These are phyloP conservation scores for Actinomucor elegans DNA, from an alignment of 371 early-diverging fungal species.

Conservation along the genomic window DNA sequence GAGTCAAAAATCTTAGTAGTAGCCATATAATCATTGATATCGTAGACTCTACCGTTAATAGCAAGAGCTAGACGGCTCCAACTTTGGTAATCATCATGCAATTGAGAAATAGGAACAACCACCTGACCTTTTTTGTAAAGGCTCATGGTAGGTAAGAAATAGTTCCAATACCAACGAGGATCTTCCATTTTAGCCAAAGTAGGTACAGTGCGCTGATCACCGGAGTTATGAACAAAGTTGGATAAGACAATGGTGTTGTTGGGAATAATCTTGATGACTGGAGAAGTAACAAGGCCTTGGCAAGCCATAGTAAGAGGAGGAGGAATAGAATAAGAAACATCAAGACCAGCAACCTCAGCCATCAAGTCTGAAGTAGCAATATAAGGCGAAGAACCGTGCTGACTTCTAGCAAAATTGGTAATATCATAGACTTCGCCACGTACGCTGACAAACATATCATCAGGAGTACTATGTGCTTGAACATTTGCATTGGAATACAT, in stretches of 20 bases:
- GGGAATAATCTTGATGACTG: slow-evolving; percentile 30
- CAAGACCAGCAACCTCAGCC: slow-evolving; percentile 67
- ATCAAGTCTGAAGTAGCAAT: slow-evolving; percentile 52
- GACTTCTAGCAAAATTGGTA: slow-evolving; percentile 57
- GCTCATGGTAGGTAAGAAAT: slow-evolving; percentile 62
- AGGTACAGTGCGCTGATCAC: slow-evolving; percentile 29
- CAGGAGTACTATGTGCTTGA: slow-evolving; percentile 37
- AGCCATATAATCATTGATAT: slow-evolving; percentile 70
- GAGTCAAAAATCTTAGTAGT: slow-evolving; percentile 48
- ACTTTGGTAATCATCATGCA: slow-evolving; percentile 46
- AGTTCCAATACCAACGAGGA: slow-evolving; percentile 68
- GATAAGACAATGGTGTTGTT: slow-evolving; percentile 26
- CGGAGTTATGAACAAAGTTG: slow-evolving; percentile 45
- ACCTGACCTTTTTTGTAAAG: slow-evolving; percentile 70
- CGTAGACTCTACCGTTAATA: slow-evolving; percentile 75
- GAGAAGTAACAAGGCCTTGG: slow-evolving; percentile 46
- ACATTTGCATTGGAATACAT: slow-evolving; percentile 62
- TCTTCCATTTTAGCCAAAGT: slow-evolving; percentile 28
- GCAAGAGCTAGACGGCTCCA: slow-evolving; percentile 62
- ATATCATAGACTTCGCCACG: slow-evolving; percentile 75
- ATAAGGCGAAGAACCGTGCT: slow-evolving; percentile 45
- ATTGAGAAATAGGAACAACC: slow-evolving; percentile 45
- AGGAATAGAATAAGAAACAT: slow-evolving; percentile 70
- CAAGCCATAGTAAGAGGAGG: slow-evolving; percentile 69
- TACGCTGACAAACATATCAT: slow-evolving; percentile 62